Evolutionary conservation across 108 stramenopile genomes (phyloP).

Genomic region (Aurantiochytrium sp.): DNA sequence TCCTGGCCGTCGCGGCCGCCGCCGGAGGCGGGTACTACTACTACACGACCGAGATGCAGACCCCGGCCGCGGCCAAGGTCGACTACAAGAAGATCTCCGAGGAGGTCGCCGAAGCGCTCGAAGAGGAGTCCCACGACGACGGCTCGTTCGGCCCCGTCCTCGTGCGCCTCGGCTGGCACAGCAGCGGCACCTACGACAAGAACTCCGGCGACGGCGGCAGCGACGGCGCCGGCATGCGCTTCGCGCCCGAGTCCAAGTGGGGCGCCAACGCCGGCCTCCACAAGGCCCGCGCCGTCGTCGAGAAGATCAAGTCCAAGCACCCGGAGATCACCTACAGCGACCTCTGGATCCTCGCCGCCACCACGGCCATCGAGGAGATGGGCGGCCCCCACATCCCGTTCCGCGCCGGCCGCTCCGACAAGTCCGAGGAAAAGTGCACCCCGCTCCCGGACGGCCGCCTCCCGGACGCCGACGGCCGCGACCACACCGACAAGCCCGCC

Average conservation of each 20-base stretch:
- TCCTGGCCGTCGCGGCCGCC: not conserved
- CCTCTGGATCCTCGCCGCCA: conserved; percentile 84
- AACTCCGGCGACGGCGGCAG: conserved; percentile 70
- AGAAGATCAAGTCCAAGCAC: conserved; percentile 81
- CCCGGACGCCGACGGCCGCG: conserved; percentile 84
- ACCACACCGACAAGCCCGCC: conserved; percentile 59
- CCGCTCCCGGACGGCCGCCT: conserved; percentile 71
- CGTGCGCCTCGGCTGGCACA: conserved; percentile 95
- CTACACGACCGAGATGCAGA: not conserved
- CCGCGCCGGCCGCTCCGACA: conserved; percentile 66
- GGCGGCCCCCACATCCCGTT: conserved; percentile 77
- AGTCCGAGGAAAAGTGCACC: conserved; percentile 57
- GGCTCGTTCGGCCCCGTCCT: conserved; percentile 66
- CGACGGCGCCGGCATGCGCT: conserved; percentile 89
- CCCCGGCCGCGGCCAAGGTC: not conserved
- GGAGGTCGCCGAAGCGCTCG: conserved; percentile 56
- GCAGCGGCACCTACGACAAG: conserved; percentile 74
- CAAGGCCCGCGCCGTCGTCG: conserved; percentile 65
- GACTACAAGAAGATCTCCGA: conserved; percentile 26
- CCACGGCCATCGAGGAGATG: conserved; percentile 61
- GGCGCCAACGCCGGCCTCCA: conserved; percentile 88
- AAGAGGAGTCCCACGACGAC: conserved; percentile 52
- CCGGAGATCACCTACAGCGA: conserved; percentile 84
- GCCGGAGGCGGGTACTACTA: not conserved
- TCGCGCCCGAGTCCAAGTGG: conserved; percentile 71